phyloP scores from a whole-genome alignment of 2,329 filamentous ascomycete species.

The Fusarium pseudograminearum region DNA sequence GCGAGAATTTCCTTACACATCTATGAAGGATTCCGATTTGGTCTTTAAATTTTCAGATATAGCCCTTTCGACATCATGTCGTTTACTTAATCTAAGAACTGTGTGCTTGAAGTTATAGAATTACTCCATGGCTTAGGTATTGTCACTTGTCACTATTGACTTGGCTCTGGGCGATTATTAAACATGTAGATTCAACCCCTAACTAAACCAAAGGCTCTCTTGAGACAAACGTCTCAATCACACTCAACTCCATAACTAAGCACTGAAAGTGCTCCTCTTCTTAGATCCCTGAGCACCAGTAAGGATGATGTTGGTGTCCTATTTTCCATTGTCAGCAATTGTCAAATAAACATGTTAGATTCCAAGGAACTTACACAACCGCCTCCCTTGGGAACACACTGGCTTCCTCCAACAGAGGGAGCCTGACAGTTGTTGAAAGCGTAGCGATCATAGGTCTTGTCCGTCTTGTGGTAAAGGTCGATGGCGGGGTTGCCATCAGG shows the following conservation, averaged over 20 bases:
- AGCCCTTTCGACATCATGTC: too few species aligned
- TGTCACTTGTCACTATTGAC: too few species aligned
- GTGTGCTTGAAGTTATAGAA: too few species aligned
- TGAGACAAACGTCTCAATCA: neutral
- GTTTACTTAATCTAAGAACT: too few species aligned
- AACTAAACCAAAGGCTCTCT: fast-evolving
- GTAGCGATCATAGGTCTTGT: slow-evolving; percentile 1
- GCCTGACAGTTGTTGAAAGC: neutral
- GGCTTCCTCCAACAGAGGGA: neutral
- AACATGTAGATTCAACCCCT: too few species aligned
- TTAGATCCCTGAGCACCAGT: neutral
- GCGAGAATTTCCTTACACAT: too few species aligned
- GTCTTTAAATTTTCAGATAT: too few species aligned
- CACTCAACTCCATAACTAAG: neutral
- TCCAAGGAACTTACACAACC: neutral
- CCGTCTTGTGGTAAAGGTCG: neutral
- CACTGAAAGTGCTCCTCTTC: too few species aligned
- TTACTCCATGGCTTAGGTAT: too few species aligned
- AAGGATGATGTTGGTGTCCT: neutral
- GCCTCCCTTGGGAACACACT: neutral
- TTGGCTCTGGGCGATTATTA: too few species aligned
- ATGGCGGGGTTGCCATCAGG: neutral
- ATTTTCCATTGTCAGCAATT: neutral
- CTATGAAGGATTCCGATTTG: too few species aligned
- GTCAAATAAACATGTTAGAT: neutral